These are phyloP conservation scores for Chlamydomonas reinhardtii DNA, from an alignment of 163 green algal genomes.

Conservation along the genomic window DNA sequence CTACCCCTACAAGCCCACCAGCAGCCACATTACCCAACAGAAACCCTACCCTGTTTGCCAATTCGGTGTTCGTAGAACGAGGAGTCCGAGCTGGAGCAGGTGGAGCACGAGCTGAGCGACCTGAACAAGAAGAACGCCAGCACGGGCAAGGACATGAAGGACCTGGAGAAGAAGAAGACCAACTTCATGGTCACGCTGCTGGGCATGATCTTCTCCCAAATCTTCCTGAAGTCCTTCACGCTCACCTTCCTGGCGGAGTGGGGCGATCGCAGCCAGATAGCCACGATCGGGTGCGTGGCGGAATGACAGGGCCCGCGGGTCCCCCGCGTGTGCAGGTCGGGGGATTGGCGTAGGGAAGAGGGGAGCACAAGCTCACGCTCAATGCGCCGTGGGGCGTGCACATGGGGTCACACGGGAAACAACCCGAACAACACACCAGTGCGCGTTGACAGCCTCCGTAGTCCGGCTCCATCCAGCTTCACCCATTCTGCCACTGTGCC, in stretches of 20 bases:
- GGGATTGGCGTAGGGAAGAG: too few species aligned
- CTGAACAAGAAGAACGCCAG: slow-evolving; percentile 40
- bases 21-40: too few species aligned
- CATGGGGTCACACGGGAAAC: too few species aligned
- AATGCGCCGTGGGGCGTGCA: too few species aligned
- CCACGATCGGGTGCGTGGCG: slow-evolving; percentile 92
- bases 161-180: slow-evolving; percentile 47
- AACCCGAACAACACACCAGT: too few species aligned
- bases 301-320: too few species aligned
- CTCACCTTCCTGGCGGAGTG: slow-evolving; percentile 99
- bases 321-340: too few species aligned
- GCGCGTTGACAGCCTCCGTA: too few species aligned
- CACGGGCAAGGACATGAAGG: slow-evolving; percentile 51
- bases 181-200: slow-evolving; percentile 44
- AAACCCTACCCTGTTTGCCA: neutral
- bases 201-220: slow-evolving; percentile 65
- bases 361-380: too few species aligned
- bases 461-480: too few species aligned
- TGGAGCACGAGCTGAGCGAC: slow-evolving; percentile 90
- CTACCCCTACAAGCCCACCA: too few species aligned
- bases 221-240: slow-evolving; percentile 94
- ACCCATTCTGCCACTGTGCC: too few species aligned
- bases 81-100: slow-evolving; percentile 87
- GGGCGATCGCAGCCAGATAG: slow-evolving; percentile 98
- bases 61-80: slow-evolving; percentile 54